Base-by-base conservation (phyloP, 2,329 filamentous ascomycete species). In the Colletotrichum noveboracense region DNA sequence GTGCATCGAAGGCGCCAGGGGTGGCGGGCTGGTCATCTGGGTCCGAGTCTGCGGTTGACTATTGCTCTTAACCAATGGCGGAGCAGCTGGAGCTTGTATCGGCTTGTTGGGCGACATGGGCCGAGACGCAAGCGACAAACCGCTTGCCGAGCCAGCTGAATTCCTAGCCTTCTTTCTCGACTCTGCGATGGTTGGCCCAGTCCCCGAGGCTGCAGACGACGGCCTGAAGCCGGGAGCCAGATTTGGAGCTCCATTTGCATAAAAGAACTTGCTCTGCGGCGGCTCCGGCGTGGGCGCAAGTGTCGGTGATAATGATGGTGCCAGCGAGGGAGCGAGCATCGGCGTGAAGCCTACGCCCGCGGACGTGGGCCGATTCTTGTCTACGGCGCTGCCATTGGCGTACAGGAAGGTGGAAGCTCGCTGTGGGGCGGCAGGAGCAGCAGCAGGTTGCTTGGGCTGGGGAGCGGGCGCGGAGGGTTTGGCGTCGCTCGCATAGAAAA, bases 401-500 rank as follows among this genome's bases (percentile, higher is more conserved):
- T 92, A 91, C 80, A 91, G 89, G 78, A 92, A 91, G n/a, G 87
- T 87, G 13, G 88, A 79, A 55, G 84, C 82, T 78, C 89, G 90
- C 52, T 88, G 86, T 24, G 87, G 84, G 6, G 13, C 81, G 76
- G 88, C 84, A 64, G 80, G 72, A 61, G 76, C 65, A 30, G 80
- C 78, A 71, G 32, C n/a, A 21, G 30, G 16, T 1, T 30, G 69
- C 30, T 67, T 75, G 38, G 26, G 77, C 43, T 67, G 73, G 16
- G 71, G 58, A 68, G 24, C 68, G 64, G 67, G 65, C 56, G 74
- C 65, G 14, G 62, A 60, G 28, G 12, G 34, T 79, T 91, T 93
- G 52, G 90, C 94, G 79, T 98, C 95, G 82, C 93, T 95, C 32
- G 96, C 97, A 83, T 97, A 96, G 83, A 99, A 98, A 89, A 98